These are phyloP conservation scores for Yarrowia sp. DNA, from an alignment of 805 yeast genomes.

Conservation along the genomic window DNA sequence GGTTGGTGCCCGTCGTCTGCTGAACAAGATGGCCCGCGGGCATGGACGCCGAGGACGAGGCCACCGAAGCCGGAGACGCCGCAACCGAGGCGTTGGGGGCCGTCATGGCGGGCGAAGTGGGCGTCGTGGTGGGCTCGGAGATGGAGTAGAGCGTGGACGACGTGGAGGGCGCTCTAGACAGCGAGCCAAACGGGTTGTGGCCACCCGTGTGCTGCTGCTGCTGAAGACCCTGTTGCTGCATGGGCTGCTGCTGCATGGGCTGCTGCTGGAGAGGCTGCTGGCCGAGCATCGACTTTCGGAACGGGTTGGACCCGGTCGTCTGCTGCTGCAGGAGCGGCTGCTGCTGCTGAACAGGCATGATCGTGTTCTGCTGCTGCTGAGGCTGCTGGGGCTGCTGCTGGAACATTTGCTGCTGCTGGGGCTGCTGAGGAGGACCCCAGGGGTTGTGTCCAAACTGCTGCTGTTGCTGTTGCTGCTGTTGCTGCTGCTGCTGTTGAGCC, in stretches of 20 bases:
- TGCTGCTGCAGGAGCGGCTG: constrained; percentile 18
- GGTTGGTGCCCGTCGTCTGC: constrained; percentile 54
- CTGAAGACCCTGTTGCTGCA: constrained; percentile 32
- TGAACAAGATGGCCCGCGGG: constrained; percentile 41
- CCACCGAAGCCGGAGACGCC: constrained; percentile 34
- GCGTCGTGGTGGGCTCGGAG: constrained; percentile 37
- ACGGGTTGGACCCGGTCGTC: constrained; percentile 4
- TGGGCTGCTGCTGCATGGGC: constrained; percentile 12
- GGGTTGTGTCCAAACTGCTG: constrained; percentile 41
- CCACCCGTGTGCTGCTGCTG: constrained; percentile 29
- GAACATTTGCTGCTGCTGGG: constrained; percentile 42
- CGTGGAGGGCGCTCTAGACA: constrained; percentile 45
- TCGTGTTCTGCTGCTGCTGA: constrained; percentile 40
- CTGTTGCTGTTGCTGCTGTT: constrained; percentile 41
- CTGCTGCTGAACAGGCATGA: constrained; percentile 10
- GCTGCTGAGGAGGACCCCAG: constrained; percentile 41
- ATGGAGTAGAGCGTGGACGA: constrained; percentile 40
- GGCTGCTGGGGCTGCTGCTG: constrained; percentile 38
- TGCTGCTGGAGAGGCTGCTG: constrained; percentile 11
- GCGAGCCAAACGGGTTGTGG: constrained; percentile 43
- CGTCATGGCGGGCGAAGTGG: constrained; percentile 47
- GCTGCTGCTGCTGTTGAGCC: constrained; percentile 41
- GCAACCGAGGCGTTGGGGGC: constrained; percentile 43
- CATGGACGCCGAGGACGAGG: constrained; percentile 38
- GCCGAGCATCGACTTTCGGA: constrained; percentile 7